Evolutionary conservation across 805 yeast species (phyloP).

Genomic region (Candida tibetensis): DNA sequence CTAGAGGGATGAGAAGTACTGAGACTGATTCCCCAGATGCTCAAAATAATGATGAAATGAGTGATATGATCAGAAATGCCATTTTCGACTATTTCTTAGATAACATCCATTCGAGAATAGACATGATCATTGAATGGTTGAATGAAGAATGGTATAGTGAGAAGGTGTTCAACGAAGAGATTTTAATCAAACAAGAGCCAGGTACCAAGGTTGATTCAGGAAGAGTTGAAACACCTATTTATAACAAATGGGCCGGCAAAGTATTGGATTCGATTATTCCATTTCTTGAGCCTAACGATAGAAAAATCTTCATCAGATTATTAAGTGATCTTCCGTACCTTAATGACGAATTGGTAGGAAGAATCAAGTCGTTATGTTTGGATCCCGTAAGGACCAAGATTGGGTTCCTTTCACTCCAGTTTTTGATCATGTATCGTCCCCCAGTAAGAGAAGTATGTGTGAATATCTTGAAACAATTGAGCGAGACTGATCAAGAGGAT

Average conservation of each 20-base stretch:
- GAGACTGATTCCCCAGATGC: constrained; percentile 27
- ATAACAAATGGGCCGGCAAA: constrained; percentile 66
- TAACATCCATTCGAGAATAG: constrained; percentile 69
- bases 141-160: constrained; percentile 91
- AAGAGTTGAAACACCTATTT: constrained; percentile 43
- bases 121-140: constrained; percentile 83
- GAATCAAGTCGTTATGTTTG: constrained; percentile 68
- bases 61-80: constrained; percentile 64
- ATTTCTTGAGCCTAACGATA: constrained; percentile 75
- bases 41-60: constrained; percentile 37
- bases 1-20: constrained; percentile 63
- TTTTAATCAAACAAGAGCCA: constrained; percentile 8
- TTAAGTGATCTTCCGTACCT: constrained; percentile 85
- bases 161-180: constrained; percentile 37
- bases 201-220: constrained; percentile 18
- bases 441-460: constrained; percentile 65
- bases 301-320: constrained; percentile 76
- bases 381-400: constrained; percentile 82
- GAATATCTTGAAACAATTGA: constrained; percentile 45
- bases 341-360: constrained; percentile 56
- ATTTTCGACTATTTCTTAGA: constrained; percentile 70
- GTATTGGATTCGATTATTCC: constrained; percentile 80
- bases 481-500: constrained; percentile 46
- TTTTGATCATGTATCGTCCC: constrained; percentile 84
- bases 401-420: constrained; percentile 81